phyloP scores from a whole-genome alignment of 495 filamentous ascomycete genomes.

The Hypomontagnella submonticulosa region DNA sequence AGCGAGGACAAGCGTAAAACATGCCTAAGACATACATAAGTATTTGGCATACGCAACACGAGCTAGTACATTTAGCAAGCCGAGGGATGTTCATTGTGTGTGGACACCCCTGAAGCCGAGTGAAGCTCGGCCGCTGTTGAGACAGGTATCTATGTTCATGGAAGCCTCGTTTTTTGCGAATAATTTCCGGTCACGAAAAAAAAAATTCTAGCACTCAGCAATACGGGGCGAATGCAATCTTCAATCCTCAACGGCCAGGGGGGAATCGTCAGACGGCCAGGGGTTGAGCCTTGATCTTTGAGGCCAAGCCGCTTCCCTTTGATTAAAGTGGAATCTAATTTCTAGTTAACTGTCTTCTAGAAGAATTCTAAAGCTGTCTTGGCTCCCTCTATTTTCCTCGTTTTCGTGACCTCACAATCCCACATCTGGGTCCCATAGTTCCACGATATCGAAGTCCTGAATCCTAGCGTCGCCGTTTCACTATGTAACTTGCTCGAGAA shows the following conservation, averaged over 20 bases:
- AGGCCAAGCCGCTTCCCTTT: constrained; percentile 29
- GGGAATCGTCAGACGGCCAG: constrained; percentile 14
- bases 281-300: constrained; percentile 35
- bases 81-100: constrained; percentile 12
- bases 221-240: constrained; percentile 22
- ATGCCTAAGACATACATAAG: constrained; percentile 12
- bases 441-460: constrained; percentile 33
- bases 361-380: constrained; percentile 39
- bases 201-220: constrained; percentile 9
- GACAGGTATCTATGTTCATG: constrained; percentile 2
- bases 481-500: constrained; percentile 11
- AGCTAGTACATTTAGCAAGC: constrained; percentile 22
- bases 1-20: constrained; percentile 13
- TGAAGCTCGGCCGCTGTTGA: constrained; percentile 9
- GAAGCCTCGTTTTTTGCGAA: constrained; percentile 38
- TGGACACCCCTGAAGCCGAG: constrained; percentile 21
- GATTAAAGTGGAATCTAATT: constrained; percentile 43
- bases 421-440: constrained; percentile 14
- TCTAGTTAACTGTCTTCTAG: constrained; percentile 38
- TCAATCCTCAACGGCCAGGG: constrained; percentile 14
- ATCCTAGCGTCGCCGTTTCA: constrained; percentile 38
- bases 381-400: constrained; percentile 16
- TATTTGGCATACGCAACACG: constrained; percentile 29
- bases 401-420: constrained; percentile 30
- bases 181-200: constrained; percentile 31